These are phyloP conservation scores for Coemansia sp. DNA, from an alignment of 192 early-diverging fungal species.

Conservation along the genomic window DNA sequence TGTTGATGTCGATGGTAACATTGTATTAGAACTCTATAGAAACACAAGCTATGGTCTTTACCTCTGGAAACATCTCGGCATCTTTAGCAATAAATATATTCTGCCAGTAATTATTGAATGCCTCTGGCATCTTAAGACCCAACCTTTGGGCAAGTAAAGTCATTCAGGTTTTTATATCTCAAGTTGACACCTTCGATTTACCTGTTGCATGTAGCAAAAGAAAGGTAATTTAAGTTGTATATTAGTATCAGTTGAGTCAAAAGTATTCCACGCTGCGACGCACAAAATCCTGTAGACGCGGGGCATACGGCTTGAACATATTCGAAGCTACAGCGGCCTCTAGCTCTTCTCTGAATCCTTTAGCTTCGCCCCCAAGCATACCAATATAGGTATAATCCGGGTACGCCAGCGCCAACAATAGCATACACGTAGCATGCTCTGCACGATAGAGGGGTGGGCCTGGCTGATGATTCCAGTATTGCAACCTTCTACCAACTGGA, in stretches of 20 bases:
- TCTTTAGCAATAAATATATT: neutral
- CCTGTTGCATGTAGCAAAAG: neutral
- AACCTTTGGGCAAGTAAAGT: neutral
- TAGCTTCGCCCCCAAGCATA: neutral
- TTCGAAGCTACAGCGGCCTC: neutral
- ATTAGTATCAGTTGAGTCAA: neutral
- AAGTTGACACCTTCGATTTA: neutral
- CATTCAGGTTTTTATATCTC: too few relatives aligned
- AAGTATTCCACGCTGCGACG: neutral
- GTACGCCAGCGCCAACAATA: neutral
- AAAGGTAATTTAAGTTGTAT: neutral
- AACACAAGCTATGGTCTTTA: too few relatives aligned
- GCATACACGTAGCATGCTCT: neutral
- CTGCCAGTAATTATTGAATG: neutral
- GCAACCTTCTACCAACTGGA: neutral
- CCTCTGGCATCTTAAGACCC: neutral
- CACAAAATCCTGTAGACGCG: neutral
- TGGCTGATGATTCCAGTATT: too few relatives aligned
- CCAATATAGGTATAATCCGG: neutral
- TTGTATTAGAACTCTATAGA: too few relatives aligned
- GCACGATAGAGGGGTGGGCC: too few relatives aligned
- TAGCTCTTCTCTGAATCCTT: neutral
- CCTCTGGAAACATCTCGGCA: too few relatives aligned
- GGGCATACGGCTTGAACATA: neutral
- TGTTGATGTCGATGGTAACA: neutral